Percentiles rank a stretch among this genome's conserved stretches.
phyloP scores from a whole-genome alignment of 768 basidiomycete genomes.

The Xerocomus brunneocitrinus region DNA sequence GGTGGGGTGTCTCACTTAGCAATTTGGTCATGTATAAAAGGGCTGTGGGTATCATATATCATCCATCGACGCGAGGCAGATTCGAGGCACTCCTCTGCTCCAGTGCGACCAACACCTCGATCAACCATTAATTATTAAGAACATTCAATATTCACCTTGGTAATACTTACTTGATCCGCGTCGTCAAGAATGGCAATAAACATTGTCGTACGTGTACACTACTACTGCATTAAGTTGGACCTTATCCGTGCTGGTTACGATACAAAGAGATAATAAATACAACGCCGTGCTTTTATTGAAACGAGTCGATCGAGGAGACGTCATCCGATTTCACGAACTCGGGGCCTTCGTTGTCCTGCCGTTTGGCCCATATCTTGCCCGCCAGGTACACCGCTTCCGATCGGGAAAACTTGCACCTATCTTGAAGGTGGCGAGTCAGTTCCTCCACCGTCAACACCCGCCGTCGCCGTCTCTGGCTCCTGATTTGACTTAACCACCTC shows the following conservation, averaged over 20 bases:
- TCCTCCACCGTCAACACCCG: constrained; percentile 16
- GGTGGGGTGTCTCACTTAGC: neutral
- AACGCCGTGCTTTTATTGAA: neutral
- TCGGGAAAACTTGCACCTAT: constrained; percentile 19
- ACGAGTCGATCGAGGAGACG: constrained; percentile 9
- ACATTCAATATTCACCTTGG: neutral
- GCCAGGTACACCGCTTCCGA: constrained; percentile 22
- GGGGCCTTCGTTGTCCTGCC: constrained; percentile 17
- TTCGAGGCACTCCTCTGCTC: neutral
- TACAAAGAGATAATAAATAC: constrained; percentile 9
- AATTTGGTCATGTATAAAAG: constrained; percentile 1
- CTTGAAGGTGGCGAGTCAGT: constrained; percentile 21
- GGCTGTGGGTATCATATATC: constrained; percentile 13
- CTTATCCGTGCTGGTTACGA: neutral
- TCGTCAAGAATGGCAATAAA: constrained; percentile 1
- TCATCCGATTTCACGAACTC: constrained; percentile 24
- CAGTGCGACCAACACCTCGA: constrained; percentile 3
- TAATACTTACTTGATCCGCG: neutral
- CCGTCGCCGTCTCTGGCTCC: constrained; percentile 6
- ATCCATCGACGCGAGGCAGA: constrained; percentile 6
- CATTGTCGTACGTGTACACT: neutral
- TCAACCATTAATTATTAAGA: neutral
- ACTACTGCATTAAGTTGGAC: neutral
- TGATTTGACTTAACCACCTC: constrained; percentile 18
- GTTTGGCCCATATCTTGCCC: constrained; percentile 20